Evolutionary conservation across 2,329 filamentous ascomycete genomes (phyloP).

Genomic region (Pseudopithomyces chartarum): DNA sequence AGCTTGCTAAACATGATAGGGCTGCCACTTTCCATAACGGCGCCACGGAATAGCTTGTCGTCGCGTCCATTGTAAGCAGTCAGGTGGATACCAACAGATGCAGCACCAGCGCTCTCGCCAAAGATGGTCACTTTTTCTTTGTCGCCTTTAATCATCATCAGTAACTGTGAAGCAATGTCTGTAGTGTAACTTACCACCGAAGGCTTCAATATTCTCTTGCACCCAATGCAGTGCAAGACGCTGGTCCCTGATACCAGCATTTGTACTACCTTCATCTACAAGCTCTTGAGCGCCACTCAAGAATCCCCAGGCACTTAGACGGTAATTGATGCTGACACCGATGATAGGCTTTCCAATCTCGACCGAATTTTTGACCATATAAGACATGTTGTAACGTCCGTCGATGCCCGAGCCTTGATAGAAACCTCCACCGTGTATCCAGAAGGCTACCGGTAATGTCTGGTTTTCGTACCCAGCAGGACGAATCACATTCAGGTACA

Average conservation of each 20-base stretch:
- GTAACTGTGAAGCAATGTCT: conserved; percentile 30
- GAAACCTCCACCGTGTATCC: conserved; percentile 61
- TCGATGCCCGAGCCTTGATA: conserved; percentile 55
- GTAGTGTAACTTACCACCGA: conserved; percentile 45
- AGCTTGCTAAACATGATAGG: conserved; percentile 9
- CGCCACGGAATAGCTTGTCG: conserved; percentile 43
- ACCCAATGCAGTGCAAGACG: conserved; percentile 54
- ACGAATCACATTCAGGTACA: conserved; percentile 59
- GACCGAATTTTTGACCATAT: conserved; percentile 54
- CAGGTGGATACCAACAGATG: conserved; percentile 50
- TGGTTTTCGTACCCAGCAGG: conserved; percentile 42
- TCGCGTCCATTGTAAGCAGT: conserved; percentile 39
- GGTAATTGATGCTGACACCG: conserved; percentile 53
- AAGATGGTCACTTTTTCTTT: conserved; percentile 51
- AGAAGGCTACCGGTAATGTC: conserved; percentile 60
- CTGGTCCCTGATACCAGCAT: conserved; percentile 54
- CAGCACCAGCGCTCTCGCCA: conserved; percentile 52
- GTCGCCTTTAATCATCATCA: conserved; percentile 39
- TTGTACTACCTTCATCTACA: conserved; percentile 50
- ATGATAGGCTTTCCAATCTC: conserved; percentile 56
- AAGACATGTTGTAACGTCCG: conserved; percentile 57
- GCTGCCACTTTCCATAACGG: conserved; percentile 37
- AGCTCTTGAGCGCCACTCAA: conserved; percentile 50
- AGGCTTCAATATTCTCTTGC: conserved; percentile 49
- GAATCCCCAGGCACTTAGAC: conserved; percentile 68